phyloP scores from a whole-genome alignment of 83 land plant species.

The Thuja plicata region DNA sequence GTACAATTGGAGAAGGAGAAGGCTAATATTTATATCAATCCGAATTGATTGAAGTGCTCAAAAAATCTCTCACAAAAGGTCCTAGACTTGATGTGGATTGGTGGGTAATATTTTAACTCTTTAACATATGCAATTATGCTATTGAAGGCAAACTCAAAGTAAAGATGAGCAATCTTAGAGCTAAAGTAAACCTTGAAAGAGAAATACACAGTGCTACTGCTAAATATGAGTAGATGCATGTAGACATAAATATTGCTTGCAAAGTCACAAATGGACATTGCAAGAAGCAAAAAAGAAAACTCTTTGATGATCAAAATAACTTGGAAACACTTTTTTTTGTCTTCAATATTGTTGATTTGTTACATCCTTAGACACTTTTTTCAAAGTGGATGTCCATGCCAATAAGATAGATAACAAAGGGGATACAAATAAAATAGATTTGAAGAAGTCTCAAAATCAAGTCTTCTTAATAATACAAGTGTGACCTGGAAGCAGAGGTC shows the following conservation, averaged over 20 bases:
- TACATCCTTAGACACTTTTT: slow-evolving; percentile 77
- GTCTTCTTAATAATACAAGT: too few relatives aligned
- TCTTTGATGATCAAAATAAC: slow-evolving; percentile 86
- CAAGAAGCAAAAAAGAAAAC: slow-evolving; percentile 92
- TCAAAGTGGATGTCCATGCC: slow-evolving; percentile 96
- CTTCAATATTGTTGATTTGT: slow-evolving; percentile 72
- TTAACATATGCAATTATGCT: slow-evolving; percentile 49
- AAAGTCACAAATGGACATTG: slow-evolving; percentile 90
- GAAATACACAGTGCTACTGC: too few relatives aligned
- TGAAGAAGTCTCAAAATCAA: too few relatives aligned
- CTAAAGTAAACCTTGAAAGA: slow-evolving; percentile 94
- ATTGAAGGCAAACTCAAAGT: slow-evolving; percentile 54
- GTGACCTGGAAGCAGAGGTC: too few relatives aligned
- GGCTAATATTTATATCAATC: slow-evolving; percentile 31
- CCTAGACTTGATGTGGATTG: slow-evolving; percentile 92
- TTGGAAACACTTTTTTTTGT: slow-evolving; percentile 88
- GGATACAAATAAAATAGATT: too few relatives aligned
- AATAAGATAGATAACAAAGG: slow-evolving; percentile 31
- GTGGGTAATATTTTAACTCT: slow-evolving; percentile 76
- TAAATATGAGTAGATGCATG: too few relatives aligned
- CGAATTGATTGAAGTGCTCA: slow-evolving; percentile 88
- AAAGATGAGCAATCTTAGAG: slow-evolving; percentile 92
- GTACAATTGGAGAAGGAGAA: too few relatives aligned
- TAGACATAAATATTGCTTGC: too few relatives aligned
- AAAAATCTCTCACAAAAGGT: slow-evolving; percentile 64